Base-by-base conservation (phyloP, 2,329 filamentous ascomycete genomes). In the Colletotrichum theobromicola region DNA sequence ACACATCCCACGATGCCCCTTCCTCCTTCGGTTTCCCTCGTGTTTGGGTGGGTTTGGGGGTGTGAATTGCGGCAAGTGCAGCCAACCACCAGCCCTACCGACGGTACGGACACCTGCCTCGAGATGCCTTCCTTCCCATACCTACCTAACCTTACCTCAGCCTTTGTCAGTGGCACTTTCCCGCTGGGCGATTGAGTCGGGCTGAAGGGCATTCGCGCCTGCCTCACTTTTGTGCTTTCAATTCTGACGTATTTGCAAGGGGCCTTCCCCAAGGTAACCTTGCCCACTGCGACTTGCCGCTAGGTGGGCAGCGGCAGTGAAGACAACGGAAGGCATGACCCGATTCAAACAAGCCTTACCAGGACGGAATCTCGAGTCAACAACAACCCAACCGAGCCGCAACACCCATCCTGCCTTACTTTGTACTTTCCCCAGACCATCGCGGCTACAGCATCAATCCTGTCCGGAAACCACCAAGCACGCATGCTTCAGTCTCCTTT, bases 1-100 rank as follows among this genome's bases (percentile, higher is more conserved):
- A 72, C 68, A 74, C 32, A 75, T 72, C 68, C 68, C 68, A 75
- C 72, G 72, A 72, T 75, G 72, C 62, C 68, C 68, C 67, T 72
- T 72, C 68, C 68, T 66, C 61, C n/a, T 16, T 71, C 61, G 72
- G 71, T 61, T 70, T 71, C 55, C 42, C 60, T 61, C 55, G 32
- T 66, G 61, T 71, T 66, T 50, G 42, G 42, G 42, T n/a, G 42
- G 42, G 42, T 50, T 73, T 60, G 61, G 60, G 34, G 60, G 67
- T 46, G 15, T 65, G 35, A 70, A 42, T 32, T 65, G 67, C 42
- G 53, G 67, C 55, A 66, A 57, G 53, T 61, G 58, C 30, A 65
- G 53, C 37, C 26, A 58, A 50, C 32, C 57, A 53, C n/a, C 60
- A 35, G 34, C 60, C 34, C 34, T 62, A 62, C n/a, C 60, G 57